Evolutionary conservation across 768 basidiomycete genomes (phyloP).

Genomic region (Sporobolomyces phaffii): DNA sequence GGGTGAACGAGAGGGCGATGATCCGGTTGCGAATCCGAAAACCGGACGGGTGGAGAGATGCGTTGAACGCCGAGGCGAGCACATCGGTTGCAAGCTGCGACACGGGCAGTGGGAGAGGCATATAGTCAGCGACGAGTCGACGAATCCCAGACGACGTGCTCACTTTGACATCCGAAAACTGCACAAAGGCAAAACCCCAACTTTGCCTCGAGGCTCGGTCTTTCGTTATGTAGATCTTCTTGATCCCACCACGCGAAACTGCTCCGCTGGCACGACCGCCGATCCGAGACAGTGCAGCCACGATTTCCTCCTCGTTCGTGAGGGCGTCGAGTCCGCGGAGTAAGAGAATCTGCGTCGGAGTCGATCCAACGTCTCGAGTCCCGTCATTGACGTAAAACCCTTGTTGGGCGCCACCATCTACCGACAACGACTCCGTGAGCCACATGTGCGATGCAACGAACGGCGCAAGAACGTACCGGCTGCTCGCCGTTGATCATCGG

Average conservation of each 20-base stretch:
- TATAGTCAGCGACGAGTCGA: background rate
- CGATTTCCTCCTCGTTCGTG: slow-evolving; percentile 79
- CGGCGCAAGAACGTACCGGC: background rate
- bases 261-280: slow-evolving; percentile 54
- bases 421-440: too few species aligned
- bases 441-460: background rate
- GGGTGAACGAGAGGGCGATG: slow-evolving; percentile 86
- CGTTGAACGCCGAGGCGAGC: slow-evolving; percentile 78
- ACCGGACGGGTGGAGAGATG: slow-evolving; percentile 80
- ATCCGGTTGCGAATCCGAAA: slow-evolving; percentile 85
- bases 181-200: slow-evolving; percentile 91
- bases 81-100: slow-evolving; percentile 81
- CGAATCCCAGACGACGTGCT: too few species aligned
- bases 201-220: slow-evolving; percentile 80
- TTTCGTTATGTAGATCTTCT: slow-evolving; percentile 77
- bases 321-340: slow-evolving; percentile 84
- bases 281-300: slow-evolving; percentile 72
- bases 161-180: slow-evolving; percentile 78
- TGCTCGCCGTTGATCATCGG: slow-evolving; percentile 24
- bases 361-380: slow-evolving; percentile 86
- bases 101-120: background rate
- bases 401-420: slow-evolving; percentile 57
- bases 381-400: slow-evolving; percentile 70
- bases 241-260: slow-evolving; percentile 61
- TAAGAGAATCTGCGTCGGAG: slow-evolving; percentile 70